These are phyloP conservation scores for Wickerhamiella dianesei DNA, from an alignment of 805 yeast genomes.

Conservation along the genomic window DNA sequence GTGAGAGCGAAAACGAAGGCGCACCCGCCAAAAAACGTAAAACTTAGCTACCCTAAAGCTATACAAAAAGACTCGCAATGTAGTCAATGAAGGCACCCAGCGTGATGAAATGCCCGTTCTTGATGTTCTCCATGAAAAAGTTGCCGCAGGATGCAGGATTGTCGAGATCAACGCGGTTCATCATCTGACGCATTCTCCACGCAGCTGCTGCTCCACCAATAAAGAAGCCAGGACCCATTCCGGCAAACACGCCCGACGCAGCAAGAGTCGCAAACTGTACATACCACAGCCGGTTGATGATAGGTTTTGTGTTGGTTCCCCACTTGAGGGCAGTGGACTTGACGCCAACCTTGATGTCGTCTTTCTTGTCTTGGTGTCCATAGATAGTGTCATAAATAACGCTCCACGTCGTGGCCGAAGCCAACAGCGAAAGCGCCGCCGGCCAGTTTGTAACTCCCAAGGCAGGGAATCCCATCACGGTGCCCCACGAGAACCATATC, in stretches of 20 bases:
- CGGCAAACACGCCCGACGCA: slow-evolving; percentile 57
- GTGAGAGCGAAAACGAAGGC: neutral
- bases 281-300: slow-evolving; percentile 47
- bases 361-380: slow-evolving; percentile 92
- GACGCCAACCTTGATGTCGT: slow-evolving; percentile 81
- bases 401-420: slow-evolving; percentile 78
- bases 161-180: slow-evolving; percentile 62
- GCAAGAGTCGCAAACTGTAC: slow-evolving; percentile 55
- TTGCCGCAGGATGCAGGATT: slow-evolving; percentile 73
- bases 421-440: slow-evolving; percentile 65
- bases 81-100: slow-evolving; percentile 29
- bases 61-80: slow-evolving; percentile 16
- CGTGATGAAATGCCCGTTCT: slow-evolving; percentile 35
- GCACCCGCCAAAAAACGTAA: slow-evolving; percentile 6
- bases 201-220: slow-evolving; percentile 53
- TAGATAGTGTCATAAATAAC: slow-evolving; percentile 92
- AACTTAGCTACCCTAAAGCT: no score
- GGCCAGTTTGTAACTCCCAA: slow-evolving; percentile 71
- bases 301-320: slow-evolving; percentile 66
- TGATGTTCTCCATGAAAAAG: slow-evolving; percentile 61
- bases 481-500: slow-evolving; percentile 88
- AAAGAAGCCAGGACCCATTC: slow-evolving; percentile 79
- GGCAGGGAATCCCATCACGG: slow-evolving; percentile 88
- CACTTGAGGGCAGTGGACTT: slow-evolving; percentile 92
- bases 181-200: slow-evolving; percentile 53